These are phyloP conservation scores for Buddleja alternifolia DNA, from an alignment of 257 asterid genomes.

Conservation along the genomic window DNA sequence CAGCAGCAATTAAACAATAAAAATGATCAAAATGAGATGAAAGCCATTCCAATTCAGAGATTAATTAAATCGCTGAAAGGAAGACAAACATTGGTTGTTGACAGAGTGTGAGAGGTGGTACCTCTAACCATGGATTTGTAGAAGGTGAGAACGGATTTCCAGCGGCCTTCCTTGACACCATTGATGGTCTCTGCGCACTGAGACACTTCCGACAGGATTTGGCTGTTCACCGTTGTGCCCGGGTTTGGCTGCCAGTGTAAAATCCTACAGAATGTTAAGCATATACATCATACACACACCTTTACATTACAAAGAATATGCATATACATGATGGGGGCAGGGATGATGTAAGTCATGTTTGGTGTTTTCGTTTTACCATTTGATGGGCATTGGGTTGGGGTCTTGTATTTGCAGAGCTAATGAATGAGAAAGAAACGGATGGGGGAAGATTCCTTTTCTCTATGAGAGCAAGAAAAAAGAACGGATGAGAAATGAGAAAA, in stretches of 20 bases:
- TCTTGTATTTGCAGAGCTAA: background rate
- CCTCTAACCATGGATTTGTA: conserved; percentile 82
- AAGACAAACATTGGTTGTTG: background rate
- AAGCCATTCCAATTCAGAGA: background rate
- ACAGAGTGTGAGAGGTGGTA: conserved; percentile 25
- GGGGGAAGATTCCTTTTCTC: no score
- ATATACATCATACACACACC: background rate
- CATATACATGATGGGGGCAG: no score
- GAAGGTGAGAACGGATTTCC: conserved; percentile 89
- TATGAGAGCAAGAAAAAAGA: no score
- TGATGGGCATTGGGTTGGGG: conserved; percentile 49
- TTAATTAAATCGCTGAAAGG: background rate
- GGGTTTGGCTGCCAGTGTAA: conserved; percentile 96
- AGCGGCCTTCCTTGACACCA: conserved; percentile 90
- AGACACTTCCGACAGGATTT: conserved; percentile 82
- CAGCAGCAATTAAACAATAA: background rate
- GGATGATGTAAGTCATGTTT: background rate
- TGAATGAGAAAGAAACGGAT: no score
- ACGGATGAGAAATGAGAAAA: no score
- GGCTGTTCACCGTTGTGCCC: conserved; percentile 84
- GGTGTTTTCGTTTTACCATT: conserved; percentile 42
- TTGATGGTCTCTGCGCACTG: conserved; percentile 91
- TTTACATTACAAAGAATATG: background rate
- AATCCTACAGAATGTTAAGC: conserved; percentile 54
- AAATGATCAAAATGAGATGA: background rate